phyloP scores from a whole-genome alignment of 73 alveolate genomes.

The Paramecium sonneborni region DNA sequence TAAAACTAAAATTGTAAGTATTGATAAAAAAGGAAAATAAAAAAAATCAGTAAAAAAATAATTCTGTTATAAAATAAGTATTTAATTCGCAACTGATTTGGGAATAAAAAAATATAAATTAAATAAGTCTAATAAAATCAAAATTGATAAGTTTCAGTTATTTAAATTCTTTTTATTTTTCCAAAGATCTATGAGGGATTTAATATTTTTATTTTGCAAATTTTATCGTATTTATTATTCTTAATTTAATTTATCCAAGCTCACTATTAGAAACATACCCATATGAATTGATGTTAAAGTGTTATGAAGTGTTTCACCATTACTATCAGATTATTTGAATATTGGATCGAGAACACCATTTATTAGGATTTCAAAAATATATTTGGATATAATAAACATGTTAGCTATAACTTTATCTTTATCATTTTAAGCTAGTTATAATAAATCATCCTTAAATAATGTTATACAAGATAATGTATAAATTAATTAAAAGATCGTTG shows the following conservation, averaged over 20 bases:
- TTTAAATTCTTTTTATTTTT: neutral
- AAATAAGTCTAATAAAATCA: neutral
- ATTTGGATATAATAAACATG: neutral
- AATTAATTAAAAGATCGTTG: neutral
- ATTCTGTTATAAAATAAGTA: no score
- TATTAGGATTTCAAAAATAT: neutral
- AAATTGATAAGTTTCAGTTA: neutral
- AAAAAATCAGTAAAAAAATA: no score
- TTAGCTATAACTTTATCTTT: neutral
- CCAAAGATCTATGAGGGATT: neutral
- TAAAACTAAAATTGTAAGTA: no score
- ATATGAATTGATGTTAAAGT: neutral
- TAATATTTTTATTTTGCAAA: neutral
- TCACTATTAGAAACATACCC: neutral
- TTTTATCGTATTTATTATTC: neutral
- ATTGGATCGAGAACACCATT: neutral
- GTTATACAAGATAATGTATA: neutral
- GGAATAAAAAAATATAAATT: neutral
- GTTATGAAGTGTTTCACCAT: conserved; percentile 12
- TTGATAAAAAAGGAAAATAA: no score
- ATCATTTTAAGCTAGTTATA: neutral
- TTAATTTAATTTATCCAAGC: neutral
- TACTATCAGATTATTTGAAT: neutral
- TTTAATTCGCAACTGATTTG: no score
- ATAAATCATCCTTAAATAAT: neutral